Conservation (phyloP, 768 basidiomycete species). For the Phallus indusiatus region DNA sequence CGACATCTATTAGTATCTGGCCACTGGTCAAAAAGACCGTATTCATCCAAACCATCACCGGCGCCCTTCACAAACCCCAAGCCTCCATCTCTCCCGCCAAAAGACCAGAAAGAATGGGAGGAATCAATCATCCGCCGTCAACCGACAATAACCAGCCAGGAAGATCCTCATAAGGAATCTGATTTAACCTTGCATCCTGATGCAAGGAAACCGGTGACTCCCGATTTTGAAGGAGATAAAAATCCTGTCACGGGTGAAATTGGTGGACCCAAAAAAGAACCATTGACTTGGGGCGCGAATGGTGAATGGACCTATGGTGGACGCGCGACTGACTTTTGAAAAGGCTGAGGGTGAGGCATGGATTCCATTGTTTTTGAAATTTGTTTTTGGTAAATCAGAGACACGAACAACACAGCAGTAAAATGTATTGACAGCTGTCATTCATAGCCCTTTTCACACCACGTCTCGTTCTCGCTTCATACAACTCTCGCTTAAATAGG, state of each 20-base stretch:
- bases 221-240: conserved; percentile 71
- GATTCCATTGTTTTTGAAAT: too few relatives aligned
- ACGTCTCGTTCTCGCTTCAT: too few relatives aligned
- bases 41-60: not conserved
- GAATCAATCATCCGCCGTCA: conserved; percentile 52
- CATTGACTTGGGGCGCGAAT: conserved; percentile 50
- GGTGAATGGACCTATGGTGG: conserved; percentile 92
- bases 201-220: conserved; percentile 42
- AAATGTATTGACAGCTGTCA: too few relatives aligned
- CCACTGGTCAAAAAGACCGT: not conserved
- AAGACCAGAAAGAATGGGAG: conserved; percentile 81
- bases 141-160: conserved; percentile 22
- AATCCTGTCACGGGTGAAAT: conserved; percentile 80
- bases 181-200: conserved; percentile 55
- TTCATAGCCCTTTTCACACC: too few relatives aligned
- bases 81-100: conserved; percentile 65
- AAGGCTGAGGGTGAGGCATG: not conserved
- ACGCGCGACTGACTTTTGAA: conserved; percentile 74
- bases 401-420: too few relatives aligned
- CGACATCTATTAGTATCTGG: not conserved
- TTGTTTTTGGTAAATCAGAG: too few relatives aligned
- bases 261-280: conserved; percentile 83
- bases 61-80: conserved; percentile 35
- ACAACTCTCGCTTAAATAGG: too few relatives aligned
- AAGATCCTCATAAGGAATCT: conserved; percentile 32